Evolutionary conservation across 1,284 basidiomycete species (phyloP).

Genomic region (Ceratobasidium theobromae): DNA sequence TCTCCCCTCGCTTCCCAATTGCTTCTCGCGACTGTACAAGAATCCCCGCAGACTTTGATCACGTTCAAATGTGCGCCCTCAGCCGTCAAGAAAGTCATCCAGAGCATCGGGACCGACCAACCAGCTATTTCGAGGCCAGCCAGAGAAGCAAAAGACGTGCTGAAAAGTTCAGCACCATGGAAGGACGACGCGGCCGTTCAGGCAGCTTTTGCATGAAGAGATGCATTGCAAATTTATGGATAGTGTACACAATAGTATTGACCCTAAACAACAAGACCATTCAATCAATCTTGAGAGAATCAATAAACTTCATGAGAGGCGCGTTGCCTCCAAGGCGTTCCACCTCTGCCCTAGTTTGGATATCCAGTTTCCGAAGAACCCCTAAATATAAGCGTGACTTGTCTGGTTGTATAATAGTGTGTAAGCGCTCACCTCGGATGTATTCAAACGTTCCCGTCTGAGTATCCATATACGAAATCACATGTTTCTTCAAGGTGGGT

Average conservation of each 20-base stretch:
- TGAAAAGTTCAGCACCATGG: conserved; percentile 50
- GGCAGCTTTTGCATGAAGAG: conserved; percentile 36
- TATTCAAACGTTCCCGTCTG: conserved; percentile 76
- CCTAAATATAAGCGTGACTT: background rate
- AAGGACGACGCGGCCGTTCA: conserved; percentile 42
- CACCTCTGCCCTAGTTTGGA: conserved; percentile 58
- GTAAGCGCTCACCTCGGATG: conserved; percentile 48
- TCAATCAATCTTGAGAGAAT: conserved; percentile 40
- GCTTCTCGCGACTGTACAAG: conserved; percentile 39
- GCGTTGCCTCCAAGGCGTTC: conserved; percentile 60
- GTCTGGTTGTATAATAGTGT: background rate
- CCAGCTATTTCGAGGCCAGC: conserved; percentile 80
- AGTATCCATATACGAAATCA: conserved; percentile 74
- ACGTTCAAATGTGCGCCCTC: conserved; percentile 60
- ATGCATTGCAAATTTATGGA: background rate
- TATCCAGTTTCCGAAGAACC: conserved; percentile 60
- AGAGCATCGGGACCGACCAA: conserved; percentile 68
- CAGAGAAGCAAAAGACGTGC: conserved; percentile 77
- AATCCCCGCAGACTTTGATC: conserved; percentile 63
- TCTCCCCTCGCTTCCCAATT: conserved; percentile 63
- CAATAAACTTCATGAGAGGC: conserved; percentile 51
- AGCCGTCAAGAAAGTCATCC: conserved; percentile 72
- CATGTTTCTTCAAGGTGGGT: conserved; percentile 74
- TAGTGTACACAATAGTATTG: no score
- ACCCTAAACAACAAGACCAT: no score